Conservation (phyloP, 106 monocot genomes). For the Platanthera zijinensis region DNA sequence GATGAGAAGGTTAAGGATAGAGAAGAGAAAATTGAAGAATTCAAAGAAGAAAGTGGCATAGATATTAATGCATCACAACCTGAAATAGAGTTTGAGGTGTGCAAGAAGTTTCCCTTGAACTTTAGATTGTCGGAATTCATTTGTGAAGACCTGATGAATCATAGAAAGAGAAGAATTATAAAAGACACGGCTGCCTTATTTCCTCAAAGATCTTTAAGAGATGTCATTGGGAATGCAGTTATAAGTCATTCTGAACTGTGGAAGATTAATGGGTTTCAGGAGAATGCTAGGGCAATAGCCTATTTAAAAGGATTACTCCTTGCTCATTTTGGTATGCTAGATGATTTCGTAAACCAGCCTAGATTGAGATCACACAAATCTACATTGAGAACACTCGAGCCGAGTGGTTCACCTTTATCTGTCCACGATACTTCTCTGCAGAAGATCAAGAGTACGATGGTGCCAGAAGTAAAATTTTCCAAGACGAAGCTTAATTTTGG, state of each 20-base stretch:
- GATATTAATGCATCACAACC: slow-evolving; percentile 11
- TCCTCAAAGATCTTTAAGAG: slow-evolving; percentile 9
- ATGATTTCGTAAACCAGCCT: slow-evolving; percentile 7
- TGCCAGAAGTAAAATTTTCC: slow-evolving; percentile 8
- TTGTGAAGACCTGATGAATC: slow-evolving; percentile 20
- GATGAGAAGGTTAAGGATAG: slow-evolving; percentile 8
- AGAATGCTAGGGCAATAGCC: slow-evolving; percentile 5
- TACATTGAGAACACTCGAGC: slow-evolving; percentile 1
- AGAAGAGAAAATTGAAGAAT: neutral
- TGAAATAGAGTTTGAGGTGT: slow-evolving; percentile 10
- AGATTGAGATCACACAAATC: slow-evolving; percentile 13
- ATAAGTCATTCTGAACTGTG: slow-evolving; percentile 21
- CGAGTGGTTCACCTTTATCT: slow-evolving; percentile 3
- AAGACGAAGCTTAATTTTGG: slow-evolving; percentile 12
- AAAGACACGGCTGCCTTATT: slow-evolving; percentile 14
- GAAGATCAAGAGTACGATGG: neutral
- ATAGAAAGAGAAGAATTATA: slow-evolving; percentile 25
- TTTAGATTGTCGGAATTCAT: slow-evolving; percentile 15
- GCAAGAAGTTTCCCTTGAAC: slow-evolving; percentile 17
- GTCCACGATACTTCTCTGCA: slow-evolving; percentile 4
- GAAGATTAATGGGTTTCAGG: slow-evolving; percentile 20
- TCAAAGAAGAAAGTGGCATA: neutral
- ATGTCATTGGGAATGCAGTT: slow-evolving; percentile 11
- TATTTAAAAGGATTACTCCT: slow-evolving; percentile 18
- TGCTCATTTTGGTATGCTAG: slow-evolving; percentile 15